A percentile compares a stretch with the other conserved stretches of the same genome.
phyloP scores from a whole-genome alignment of 169 alveolate genomes.

The Cryptosporidium ubiquitum region DNA sequence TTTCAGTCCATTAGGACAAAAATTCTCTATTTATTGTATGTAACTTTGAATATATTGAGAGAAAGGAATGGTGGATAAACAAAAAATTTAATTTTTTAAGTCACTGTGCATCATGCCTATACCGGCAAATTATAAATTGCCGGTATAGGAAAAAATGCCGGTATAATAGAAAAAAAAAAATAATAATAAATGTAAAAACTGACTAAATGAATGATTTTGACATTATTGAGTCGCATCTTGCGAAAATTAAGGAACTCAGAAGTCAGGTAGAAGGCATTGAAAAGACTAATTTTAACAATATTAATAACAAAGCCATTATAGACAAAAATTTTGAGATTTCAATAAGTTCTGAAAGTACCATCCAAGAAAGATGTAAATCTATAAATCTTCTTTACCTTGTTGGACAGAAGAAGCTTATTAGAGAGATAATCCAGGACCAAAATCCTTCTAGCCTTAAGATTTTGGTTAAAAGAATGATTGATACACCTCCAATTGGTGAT shows the following conservation, averaged over 20 bases:
- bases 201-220: conserved; percentile 48
- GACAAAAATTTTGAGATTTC: conserved; percentile 18
- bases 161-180: background rate
- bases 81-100: background rate
- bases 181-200: background rate
- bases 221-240: conserved; percentile 4
- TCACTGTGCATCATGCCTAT: conserved; percentile 13
- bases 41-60: background rate
- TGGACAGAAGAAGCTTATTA: conserved; percentile 27
- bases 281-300: background rate
- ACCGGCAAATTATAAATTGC: background rate
- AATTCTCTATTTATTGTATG: background rate
- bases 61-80: background rate
- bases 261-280: conserved; percentile 26
- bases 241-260: background rate
- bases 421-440: background rate
- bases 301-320: background rate
- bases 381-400: conserved; percentile 27
- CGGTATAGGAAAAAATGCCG: conserved; percentile 11
- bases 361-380: conserved; percentile 18
- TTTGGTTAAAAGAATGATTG: conserved; percentile 3
- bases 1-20: background rate
- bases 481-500: conserved; percentile 52
- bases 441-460: background rate
- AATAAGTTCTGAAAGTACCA: background rate